phyloP scores from a whole-genome alignment of 2,329 filamentous ascomycete genomes.

The Colletotrichum gloeosporioides region DNA sequence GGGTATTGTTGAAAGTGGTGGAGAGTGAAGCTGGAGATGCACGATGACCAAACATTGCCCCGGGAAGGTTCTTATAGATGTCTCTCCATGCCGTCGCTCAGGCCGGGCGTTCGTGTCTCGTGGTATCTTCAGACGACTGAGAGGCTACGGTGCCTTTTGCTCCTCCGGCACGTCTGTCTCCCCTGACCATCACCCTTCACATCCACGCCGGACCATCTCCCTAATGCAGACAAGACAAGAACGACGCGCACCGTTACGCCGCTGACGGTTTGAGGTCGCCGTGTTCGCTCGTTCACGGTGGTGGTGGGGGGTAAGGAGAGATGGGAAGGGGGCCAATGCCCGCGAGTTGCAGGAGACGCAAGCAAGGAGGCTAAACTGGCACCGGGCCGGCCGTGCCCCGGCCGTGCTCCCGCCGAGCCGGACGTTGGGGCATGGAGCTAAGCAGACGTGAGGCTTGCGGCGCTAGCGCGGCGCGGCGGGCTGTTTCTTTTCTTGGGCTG shows the following conservation, averaged over 20 bases:
- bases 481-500: background rate
- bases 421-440: slow-evolving; percentile 8
- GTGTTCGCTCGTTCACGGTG: background rate
- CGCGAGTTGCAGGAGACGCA: slow-evolving; percentile 16
- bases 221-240: background rate
- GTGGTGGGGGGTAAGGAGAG: background rate
- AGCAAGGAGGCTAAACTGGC: slow-evolving; percentile 14
- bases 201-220: background rate
- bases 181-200: background rate
- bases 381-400: slow-evolving; percentile 21
- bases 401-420: slow-evolving; percentile 21
- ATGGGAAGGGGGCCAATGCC: background rate
- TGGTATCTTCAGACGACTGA: background rate
- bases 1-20: background rate
- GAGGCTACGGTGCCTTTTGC: background rate
- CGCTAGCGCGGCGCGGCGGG: background rate
- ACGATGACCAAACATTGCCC: background rate
- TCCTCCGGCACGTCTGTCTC: background rate
- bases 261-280: background rate
- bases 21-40: background rate
- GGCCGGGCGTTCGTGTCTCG: background rate
- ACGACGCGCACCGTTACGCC: background rate
- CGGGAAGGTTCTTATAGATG: slow-evolving; percentile 17
- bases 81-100: background rate
- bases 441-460: background rate